These are phyloP conservation scores for Dioscorea cayenensis DNA, from an alignment of 116 monocot genomes.

Conservation along the genomic window DNA sequence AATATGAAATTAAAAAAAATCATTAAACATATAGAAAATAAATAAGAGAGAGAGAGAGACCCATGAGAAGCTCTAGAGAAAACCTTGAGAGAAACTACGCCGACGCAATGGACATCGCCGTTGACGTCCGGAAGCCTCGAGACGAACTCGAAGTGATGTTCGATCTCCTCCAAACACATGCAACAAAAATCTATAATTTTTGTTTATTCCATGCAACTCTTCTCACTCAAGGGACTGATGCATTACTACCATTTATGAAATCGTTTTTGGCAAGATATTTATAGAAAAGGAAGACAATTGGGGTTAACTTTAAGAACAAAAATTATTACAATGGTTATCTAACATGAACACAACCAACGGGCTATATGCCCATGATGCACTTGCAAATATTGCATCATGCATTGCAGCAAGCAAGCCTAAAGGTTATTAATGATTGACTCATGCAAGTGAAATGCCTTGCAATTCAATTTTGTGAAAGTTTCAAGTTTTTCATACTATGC, in stretches of 20 bases:
- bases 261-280: not conserved
- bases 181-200: no score
- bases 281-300: not conserved
- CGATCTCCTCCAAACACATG: slow-evolving; percentile 42
- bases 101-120: slow-evolving; percentile 53
- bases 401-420: not conserved
- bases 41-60: not conserved
- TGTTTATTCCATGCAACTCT: no score
- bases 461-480: slow-evolving; percentile 6
- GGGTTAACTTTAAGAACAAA: not conserved
- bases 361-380: not conserved
- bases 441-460: not conserved
- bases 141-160: slow-evolving; percentile 39
- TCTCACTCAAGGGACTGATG: no score
- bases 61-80: not conserved
- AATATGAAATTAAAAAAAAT: no score
- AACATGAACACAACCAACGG: not conserved
- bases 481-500: not conserved
- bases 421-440: not conserved
- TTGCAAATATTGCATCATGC: not conserved
- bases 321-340: not conserved
- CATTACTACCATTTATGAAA: no score
- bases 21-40: no score
- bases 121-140: slow-evolving; percentile 81
- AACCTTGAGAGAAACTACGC: slow-evolving; percentile 32